Evolutionary conservation across 2,329 filamentous ascomycete species (phyloP).

Genomic region (Onygenales sp.): DNA sequence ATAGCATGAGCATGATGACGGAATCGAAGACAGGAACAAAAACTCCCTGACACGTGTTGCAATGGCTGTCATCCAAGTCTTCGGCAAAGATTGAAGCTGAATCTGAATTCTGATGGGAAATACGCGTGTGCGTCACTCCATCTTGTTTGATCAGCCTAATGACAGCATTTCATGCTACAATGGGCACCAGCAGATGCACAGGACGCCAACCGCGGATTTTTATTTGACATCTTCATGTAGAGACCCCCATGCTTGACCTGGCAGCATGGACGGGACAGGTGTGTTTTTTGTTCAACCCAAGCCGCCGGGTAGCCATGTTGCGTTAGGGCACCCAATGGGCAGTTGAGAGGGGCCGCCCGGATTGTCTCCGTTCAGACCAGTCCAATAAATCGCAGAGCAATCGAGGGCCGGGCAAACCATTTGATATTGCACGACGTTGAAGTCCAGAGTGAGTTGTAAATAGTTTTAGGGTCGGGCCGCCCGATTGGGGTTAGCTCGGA

Average conservation of each 20-base stretch:
- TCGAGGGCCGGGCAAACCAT: background rate
- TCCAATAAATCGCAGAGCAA: background rate
- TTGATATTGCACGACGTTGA: background rate
- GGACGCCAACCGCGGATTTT: background rate
- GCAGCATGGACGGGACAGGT: background rate
- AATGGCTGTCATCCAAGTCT: background rate
- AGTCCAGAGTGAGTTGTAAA: background rate
- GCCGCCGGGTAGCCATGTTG: background rate
- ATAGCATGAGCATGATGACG: background rate
- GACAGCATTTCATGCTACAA: no score
- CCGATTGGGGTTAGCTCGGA: slow-evolving; percentile 7
- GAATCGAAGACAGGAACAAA: background rate
- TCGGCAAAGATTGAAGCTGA: background rate
- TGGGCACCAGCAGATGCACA: background rate
- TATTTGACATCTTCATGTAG: background rate
- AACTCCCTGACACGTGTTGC: slow-evolving; percentile 2
- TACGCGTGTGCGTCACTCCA: background rate
- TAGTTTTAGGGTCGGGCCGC: background rate
- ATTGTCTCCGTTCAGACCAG: background rate
- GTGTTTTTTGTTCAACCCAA: background rate
- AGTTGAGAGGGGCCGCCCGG: background rate
- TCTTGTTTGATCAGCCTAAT: background rate
- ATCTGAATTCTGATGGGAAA: background rate
- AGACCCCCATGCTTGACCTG: background rate
- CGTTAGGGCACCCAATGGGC: background rate